Conservation (phyloP, 805 yeast species). For the Teunomyces tritomae region DNA sequence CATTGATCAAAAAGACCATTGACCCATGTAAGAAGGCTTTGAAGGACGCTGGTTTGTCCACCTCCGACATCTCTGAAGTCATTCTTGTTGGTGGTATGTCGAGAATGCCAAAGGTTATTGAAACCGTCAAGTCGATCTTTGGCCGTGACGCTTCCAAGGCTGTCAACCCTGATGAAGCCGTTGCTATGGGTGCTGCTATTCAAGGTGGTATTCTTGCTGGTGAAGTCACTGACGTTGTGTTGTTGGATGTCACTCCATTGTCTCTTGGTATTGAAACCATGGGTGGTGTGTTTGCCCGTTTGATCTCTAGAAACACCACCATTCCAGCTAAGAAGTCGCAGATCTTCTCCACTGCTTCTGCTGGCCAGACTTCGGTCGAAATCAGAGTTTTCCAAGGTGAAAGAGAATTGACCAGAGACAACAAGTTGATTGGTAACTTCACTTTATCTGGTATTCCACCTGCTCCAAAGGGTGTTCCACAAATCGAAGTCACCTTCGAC, state of each 20-base stretch:
- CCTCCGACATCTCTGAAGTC: slow-evolving; percentile 71
- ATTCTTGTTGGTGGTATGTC: slow-evolving; percentile 91
- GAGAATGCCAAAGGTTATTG: slow-evolving; percentile 85
- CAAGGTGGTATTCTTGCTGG: slow-evolving; percentile 97
- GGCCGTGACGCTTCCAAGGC: slow-evolving; percentile 84
- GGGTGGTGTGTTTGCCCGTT: slow-evolving; percentile 95
- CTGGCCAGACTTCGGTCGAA: slow-evolving; percentile 36
- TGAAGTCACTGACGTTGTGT: slow-evolving; percentile 86
- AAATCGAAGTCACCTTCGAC: slow-evolving; percentile 92
- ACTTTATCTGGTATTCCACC: slow-evolving; percentile 94
- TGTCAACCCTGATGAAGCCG: slow-evolving; percentile 94
- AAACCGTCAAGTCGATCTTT: slow-evolving; percentile 72
- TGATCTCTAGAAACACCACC: slow-evolving; percentile 90
- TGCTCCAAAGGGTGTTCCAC: slow-evolving; percentile 93
- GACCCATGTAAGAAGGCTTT: slow-evolving; percentile 79
- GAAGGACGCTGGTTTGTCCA: slow-evolving; percentile 70
- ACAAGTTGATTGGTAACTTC: slow-evolving; percentile 96
- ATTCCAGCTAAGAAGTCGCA: slow-evolving; percentile 96
- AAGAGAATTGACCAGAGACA: slow-evolving; percentile 96
- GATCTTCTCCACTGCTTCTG: slow-evolving; percentile 52
- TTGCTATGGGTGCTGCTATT: slow-evolving; percentile 95
- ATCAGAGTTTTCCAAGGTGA: slow-evolving; percentile 99
- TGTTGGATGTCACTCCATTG: slow-evolving; percentile 86
- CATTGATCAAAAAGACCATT: slow-evolving; percentile 67
- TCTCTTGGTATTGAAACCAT: slow-evolving; percentile 95